Conservation (phyloP, 345 rosid species). For the Stellera chamaejasme region DNA sequence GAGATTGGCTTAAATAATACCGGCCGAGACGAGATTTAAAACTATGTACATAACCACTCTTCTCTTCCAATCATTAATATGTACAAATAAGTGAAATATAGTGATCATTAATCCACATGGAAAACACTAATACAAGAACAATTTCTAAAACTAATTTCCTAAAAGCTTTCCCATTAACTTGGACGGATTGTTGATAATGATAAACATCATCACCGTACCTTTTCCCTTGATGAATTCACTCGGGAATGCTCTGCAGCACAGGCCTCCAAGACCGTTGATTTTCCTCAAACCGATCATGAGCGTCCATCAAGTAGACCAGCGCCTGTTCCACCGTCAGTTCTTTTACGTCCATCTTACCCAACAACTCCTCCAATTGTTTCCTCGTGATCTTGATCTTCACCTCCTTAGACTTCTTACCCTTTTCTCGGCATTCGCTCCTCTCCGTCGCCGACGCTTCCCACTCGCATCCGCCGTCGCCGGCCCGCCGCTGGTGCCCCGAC, state of each 20-base stretch:
- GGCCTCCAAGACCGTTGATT: slow-evolving; percentile 52
- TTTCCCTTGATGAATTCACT: slow-evolving; percentile 11
- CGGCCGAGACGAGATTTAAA: too few relatives aligned
- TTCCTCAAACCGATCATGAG: slow-evolving; percentile 11
- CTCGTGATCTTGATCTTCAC: slow-evolving; percentile 50
- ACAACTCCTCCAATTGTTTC: slow-evolving; percentile 45
- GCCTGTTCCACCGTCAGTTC: slow-evolving; percentile 35
- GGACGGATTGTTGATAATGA: too few relatives aligned
- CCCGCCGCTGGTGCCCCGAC: slow-evolving; percentile 31
- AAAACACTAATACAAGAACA: too few relatives aligned
- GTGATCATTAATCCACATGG: too few relatives aligned
- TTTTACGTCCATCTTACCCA: slow-evolving; percentile 32
- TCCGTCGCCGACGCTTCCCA: slow-evolving; percentile 22
- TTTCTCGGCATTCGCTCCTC: too few relatives aligned
- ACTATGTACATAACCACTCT: too few relatives aligned
- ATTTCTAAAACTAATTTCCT: too few relatives aligned
- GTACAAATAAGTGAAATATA: too few relatives aligned
- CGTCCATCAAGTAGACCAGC: slow-evolving; percentile 25
- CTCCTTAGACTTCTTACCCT: slow-evolving; percentile 12
- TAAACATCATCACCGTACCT: background rate
- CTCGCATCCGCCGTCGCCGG: slow-evolving; percentile 32
- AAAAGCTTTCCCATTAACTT: too few relatives aligned
- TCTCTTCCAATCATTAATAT: too few relatives aligned
- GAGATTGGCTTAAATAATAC: too few relatives aligned
- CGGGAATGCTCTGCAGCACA: slow-evolving; percentile 56